These are phyloP conservation scores for Ceratocystis diversiconidia DNA, from an alignment of 2,329 filamentous ascomycete genomes.

Conservation along the genomic window DNA sequence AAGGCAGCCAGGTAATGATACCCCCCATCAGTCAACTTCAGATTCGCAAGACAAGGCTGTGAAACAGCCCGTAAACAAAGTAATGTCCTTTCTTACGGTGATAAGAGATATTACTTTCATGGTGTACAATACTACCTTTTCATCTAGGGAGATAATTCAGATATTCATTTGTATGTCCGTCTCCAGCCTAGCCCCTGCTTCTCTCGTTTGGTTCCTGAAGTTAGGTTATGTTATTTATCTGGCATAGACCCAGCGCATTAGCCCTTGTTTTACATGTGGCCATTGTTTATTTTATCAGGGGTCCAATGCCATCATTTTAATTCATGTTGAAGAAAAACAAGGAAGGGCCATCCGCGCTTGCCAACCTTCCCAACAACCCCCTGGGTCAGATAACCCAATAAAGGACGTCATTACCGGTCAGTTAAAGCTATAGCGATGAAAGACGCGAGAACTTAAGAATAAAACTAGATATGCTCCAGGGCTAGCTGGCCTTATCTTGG, in stretches of 20 bases:
- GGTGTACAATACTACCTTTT: neutral
- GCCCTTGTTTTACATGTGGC: neutral
- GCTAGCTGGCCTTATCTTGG: neutral
- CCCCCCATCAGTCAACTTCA: neutral
- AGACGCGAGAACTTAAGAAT: neutral
- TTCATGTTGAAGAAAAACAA: no score
- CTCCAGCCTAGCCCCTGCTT: neutral
- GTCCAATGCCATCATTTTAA: no score
- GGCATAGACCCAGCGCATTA: neutral
- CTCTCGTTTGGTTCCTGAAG: neutral
- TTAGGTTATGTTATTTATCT: neutral
- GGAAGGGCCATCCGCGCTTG: no score
- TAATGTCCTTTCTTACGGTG: neutral
- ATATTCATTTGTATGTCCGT: constrained; percentile 2
- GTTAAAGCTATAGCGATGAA: neutral
- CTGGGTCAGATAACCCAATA: neutral
- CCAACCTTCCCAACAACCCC: neutral
- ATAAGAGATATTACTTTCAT: neutral
- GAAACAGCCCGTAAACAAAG: neutral
- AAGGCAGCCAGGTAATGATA: neutral
- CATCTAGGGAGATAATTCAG: neutral
- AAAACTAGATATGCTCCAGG: neutral
- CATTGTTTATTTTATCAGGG: neutral
- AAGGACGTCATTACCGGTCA: neutral
- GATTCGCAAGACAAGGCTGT: neutral